Evolutionary conservation across 2,329 filamentous ascomycete species (phyloP).

Genomic region (Lasiodiplodia gonubiensis): DNA sequence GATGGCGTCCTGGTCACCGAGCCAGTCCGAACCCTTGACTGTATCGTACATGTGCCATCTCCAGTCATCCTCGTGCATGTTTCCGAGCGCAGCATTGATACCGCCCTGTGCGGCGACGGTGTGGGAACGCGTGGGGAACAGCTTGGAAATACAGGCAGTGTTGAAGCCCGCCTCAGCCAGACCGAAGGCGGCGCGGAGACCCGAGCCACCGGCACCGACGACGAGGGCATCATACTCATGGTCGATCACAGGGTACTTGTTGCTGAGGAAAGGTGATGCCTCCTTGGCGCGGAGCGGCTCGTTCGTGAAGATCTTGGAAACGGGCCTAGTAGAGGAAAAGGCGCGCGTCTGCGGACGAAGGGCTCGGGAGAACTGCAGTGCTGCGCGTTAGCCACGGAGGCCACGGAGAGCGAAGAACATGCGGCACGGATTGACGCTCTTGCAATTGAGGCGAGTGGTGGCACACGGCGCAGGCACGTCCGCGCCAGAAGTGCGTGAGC

Average conservation of each 20-base stretch:
- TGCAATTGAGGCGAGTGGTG: constrained; percentile 1
- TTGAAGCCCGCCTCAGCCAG: constrained; percentile 89
- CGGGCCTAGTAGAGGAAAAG: constrained; percentile 86
- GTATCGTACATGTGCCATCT: constrained; percentile 99
- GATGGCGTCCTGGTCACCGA: constrained; percentile 96
- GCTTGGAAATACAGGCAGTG: constrained; percentile 84
- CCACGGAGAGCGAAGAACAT: background rate
- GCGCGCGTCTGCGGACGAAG: constrained; percentile 71
- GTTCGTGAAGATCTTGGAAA: constrained; percentile 84
- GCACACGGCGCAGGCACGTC: background rate
- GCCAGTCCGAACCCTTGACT: constrained; percentile 96
- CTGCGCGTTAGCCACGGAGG: constrained; percentile 13
- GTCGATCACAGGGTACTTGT: constrained; percentile 96
- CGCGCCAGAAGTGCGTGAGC: constrained; percentile 4
- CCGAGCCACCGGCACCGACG: constrained; percentile 81
- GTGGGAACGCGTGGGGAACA: constrained; percentile 84
- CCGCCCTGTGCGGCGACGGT: constrained; percentile 79
- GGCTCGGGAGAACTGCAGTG: constrained; percentile 66
- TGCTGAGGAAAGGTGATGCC: constrained; percentile 82
- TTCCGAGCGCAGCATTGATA: constrained; percentile 87
- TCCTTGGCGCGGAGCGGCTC: constrained; percentile 90
- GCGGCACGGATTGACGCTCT: background rate
- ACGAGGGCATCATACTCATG: constrained; percentile 99
- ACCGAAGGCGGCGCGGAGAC: constrained; percentile 82
- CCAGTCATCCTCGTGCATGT: constrained; percentile 99